Evolutionary conservation across 139 green algal species (phyloP), one percentile per base, ranked within the genome.

Genomic region (Chlorella sp.): DNA sequence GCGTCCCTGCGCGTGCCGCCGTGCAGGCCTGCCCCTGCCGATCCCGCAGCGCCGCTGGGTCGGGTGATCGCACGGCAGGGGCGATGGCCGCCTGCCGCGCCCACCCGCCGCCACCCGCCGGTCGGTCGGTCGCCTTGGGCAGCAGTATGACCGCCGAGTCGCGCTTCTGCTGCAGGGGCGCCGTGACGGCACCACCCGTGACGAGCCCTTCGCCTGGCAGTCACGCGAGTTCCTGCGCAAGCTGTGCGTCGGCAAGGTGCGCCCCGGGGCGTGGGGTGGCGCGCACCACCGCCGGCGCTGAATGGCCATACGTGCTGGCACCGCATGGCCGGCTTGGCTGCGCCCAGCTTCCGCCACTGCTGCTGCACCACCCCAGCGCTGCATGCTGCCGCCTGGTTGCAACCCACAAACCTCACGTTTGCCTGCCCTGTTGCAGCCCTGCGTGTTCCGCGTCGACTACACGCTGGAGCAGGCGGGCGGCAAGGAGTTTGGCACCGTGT

Each of bases 161-260:
- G n/a, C n/a, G n/a, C 30, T 7, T 23, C 3, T 83, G 36, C 15
- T 74, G 81, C 89, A 99, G 96, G 96, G 94, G n/a, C 94, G 96
- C 23, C 91, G 96, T 7, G 97, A 99, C 88, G 95, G 95, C 26
- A 89, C 78, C 36, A 96, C 91, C 4, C 87, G 80, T n/a, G 97
- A 99, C 34, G 97, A 99, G 88, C 91, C 97, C 2, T 98, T 97
- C 83, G 97, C 97, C 15, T 99, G 95, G 94, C 87, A 95, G 28
- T 91, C 92, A 6, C 90, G 95, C n/a, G 97, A 99, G 86, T 98
- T 95, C 70, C 89, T 99, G 71, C 92, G 97, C 68, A 95, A 96
- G 83, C 93, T 95, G 51, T 85, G 90, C 51, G 95, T 99, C 57
- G 97, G 97, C 25, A 93, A 98, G 93, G 94, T 96, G 67, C 51